Evolutionary conservation across 208 protist genomes (phyloP).

Genomic region (Leishmania major): DNA sequence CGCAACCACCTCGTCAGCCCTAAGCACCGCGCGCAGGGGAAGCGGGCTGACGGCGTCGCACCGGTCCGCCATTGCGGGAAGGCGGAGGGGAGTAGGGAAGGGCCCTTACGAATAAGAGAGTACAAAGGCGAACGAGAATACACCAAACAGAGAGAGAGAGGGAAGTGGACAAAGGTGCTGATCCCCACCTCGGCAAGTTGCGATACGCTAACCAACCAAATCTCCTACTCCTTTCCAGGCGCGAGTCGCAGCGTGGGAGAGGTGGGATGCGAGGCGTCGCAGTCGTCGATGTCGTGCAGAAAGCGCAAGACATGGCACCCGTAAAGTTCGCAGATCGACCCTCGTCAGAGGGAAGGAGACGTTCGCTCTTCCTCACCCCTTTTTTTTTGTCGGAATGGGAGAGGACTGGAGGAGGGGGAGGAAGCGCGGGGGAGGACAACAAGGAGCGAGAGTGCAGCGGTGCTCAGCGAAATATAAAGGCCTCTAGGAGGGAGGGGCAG

Average conservation of each 20-base stretch:
- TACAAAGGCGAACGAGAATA: background rate
- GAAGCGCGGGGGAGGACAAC: background rate
- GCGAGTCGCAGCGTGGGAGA: background rate
- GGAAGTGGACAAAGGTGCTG: background rate
- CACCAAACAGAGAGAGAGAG: background rate
- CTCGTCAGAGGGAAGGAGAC: background rate
- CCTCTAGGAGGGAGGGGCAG: background rate
- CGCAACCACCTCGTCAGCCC: constrained; percentile 53
- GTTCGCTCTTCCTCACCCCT: background rate
- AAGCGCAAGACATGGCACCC: background rate
- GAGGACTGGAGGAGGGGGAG: background rate
- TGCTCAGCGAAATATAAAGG: background rate
- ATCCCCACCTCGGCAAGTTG: background rate
- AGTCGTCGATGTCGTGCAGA: background rate
- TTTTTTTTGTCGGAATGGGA: background rate
- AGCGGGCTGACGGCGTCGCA: background rate
- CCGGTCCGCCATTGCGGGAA: background rate
- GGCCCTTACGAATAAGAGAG: background rate
- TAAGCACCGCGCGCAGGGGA: constrained; percentile 12
- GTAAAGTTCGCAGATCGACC: background rate
- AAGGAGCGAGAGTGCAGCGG: background rate
- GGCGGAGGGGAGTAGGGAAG: background rate
- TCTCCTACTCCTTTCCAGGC: background rate
- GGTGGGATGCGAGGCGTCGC: too few relatives aligned
- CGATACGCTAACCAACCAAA: background rate